Conservation (phyloP, 192 early-diverging fungal species). For the Pilobolus umbonatus region DNA sequence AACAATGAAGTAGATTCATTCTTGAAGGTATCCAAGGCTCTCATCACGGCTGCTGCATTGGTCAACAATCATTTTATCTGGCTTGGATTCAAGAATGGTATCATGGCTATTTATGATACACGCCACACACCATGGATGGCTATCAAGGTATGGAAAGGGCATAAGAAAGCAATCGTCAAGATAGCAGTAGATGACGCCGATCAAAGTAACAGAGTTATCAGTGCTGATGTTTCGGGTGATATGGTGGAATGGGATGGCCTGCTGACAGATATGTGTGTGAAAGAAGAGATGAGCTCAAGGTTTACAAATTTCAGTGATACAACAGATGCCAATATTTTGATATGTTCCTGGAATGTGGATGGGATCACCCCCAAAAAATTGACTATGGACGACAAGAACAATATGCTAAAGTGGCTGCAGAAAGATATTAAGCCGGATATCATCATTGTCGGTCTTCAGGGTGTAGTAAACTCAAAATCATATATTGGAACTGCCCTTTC, state of each 20-base stretch:
- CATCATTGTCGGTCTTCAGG: slow-evolving; percentile 79
- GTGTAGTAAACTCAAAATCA: slow-evolving; percentile 77
- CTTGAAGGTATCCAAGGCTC: too few species aligned
- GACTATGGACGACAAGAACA: slow-evolving; percentile 49
- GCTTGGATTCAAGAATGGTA: slow-evolving; percentile 73
- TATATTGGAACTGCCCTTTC: slow-evolving; percentile 73
- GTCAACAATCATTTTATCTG: slow-evolving; percentile 59
- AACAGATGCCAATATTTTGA: slow-evolving; percentile 68
- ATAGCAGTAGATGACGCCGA: slow-evolving; percentile 45
- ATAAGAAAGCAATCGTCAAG: slow-evolving; percentile 41
- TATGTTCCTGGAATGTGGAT: slow-evolving; percentile 95
- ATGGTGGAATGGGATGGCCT: slow-evolving; percentile 77
- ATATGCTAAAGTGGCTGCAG: slow-evolving; percentile 42
- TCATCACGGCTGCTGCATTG: too few species aligned
- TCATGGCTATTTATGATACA: slow-evolving; percentile 66
- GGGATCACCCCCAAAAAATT: slow-evolving; percentile 78
- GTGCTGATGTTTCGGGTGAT: slow-evolving; percentile 53
- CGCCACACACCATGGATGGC: slow-evolving; percentile 44
- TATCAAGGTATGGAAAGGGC: slow-evolving; percentile 64
- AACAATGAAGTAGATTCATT: too few species aligned
- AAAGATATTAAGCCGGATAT: slow-evolving; percentile 63
- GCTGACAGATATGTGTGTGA: slow-evolving; percentile 28
- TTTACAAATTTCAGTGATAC: slow-evolving; percentile 60
- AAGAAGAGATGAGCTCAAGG: slow-evolving; percentile 15
- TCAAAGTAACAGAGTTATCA: slow-evolving; percentile 46